Evolutionary conservation across 805 yeast genomes (phyloP).

Genomic region (Pichia scutulata): DNA sequence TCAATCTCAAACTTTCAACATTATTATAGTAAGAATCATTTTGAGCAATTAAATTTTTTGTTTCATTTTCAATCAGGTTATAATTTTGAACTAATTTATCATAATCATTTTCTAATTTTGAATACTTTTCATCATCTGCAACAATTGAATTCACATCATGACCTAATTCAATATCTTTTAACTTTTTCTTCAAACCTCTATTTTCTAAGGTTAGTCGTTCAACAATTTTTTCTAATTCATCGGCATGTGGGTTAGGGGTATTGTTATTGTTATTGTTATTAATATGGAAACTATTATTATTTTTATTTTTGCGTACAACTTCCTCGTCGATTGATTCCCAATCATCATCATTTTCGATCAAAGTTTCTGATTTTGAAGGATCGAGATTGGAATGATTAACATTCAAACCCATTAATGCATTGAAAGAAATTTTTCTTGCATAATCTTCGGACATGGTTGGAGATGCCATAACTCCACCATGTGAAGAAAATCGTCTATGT

Average conservation of each 20-base stretch:
- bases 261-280: no score
- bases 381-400: background rate
- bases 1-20: constrained; percentile 6
- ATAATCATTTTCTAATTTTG: constrained; percentile 8
- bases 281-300: no score
- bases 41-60: constrained; percentile 10
- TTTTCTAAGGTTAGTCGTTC: constrained; percentile 13
- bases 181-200: constrained; percentile 9
- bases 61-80: constrained; percentile 2
- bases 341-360: constrained; percentile 7
- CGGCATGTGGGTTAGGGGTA: no score
- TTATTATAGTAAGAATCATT: constrained; percentile 9
- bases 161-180: constrained; percentile 15
- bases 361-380: constrained; percentile 2
- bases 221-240: constrained; percentile 3
- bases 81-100: constrained; percentile 6
- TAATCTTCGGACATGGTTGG: constrained; percentile 15
- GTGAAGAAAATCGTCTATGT: constrained; percentile 9
- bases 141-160: constrained; percentile 9
- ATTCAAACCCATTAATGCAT: constrained; percentile 13
- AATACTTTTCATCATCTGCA: constrained; percentile 11
- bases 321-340: constrained; percentile 14
- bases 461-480: constrained; percentile 16
- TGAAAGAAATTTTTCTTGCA: constrained; percentile 17
- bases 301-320: constrained; percentile 8